Evolutionary conservation across 768 basidiomycete genomes (phyloP).

Genomic region (Phlegmacium glaucopus): DNA sequence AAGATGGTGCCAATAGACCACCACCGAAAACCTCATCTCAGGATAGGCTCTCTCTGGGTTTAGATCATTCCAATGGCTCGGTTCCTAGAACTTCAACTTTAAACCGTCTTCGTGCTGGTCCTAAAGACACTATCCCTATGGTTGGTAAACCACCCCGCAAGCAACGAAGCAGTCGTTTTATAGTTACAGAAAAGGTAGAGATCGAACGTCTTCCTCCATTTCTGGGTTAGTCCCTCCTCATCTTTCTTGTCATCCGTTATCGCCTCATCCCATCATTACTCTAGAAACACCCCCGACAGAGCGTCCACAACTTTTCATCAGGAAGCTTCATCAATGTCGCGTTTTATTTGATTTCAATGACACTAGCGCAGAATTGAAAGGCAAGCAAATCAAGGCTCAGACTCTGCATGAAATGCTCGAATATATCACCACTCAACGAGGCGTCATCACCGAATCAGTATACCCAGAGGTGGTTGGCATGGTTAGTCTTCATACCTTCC

Average conservation of each 20-base stretch:
- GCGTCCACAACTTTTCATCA: constrained; percentile 87
- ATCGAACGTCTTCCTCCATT: constrained; percentile 93
- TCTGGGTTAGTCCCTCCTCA: constrained; percentile 53
- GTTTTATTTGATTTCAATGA: constrained; percentile 99
- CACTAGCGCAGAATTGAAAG: constrained; percentile 90
- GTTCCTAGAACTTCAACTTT: constrained; percentile 69
- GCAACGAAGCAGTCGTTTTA: constrained; percentile 95
- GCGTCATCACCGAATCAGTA: constrained; percentile 93
- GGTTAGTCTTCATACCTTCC: constrained; percentile 48
- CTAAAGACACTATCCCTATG: constrained; percentile 96
- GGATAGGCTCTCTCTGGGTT: constrained; percentile 44
- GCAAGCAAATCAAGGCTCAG: constrained; percentile 98
- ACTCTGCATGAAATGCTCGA: constrained; percentile 98
- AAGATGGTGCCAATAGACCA: constrained; percentile 43
- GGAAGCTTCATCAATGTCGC: constrained; percentile 93
- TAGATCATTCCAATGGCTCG: constrained; percentile 47
- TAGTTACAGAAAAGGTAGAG: constrained; percentile 94
- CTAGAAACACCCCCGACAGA: constrained; percentile 88
- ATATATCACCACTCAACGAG: constrained; percentile 95
- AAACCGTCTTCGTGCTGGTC: constrained; percentile 73
- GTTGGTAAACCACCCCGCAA: constrained; percentile 96
- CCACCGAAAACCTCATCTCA: constrained; percentile 30
- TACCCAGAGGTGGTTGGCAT: constrained; percentile 99
- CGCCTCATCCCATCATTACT: constrained; percentile 8
- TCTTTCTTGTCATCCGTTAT: background rate